Evolutionary conservation across 768 basidiomycete species (phyloP), one percentile per base, ranked within the genome.

Genomic region (Wakefieldia striispora): DNA sequence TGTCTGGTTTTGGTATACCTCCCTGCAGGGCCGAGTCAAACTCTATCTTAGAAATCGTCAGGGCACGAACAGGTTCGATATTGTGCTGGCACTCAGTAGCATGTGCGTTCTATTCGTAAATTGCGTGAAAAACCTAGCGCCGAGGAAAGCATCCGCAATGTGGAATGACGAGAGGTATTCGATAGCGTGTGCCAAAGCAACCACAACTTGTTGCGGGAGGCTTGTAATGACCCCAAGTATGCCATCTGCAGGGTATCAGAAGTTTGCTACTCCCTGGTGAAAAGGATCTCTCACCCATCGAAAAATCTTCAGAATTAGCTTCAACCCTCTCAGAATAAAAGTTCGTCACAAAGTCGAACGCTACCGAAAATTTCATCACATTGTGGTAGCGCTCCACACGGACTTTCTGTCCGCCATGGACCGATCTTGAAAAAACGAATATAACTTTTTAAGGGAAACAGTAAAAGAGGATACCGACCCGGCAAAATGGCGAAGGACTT

Each of bases 1-100:
- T 1, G 91, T 92, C 61, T 89, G 86, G 58, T 97, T 98, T 29
- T 83, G 80, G 65, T 91, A 95, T n/a, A 99, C 83, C 67, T 98
- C 95, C 38, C 83, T 83, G 52, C 36, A 23, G 34, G 26, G 21
- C 14, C 10, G n/a, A 8, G 43, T 54, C 39, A 52, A 40, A 19
- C 16, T 40, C 24, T 20, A 40, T 12, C 27, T 20, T 23, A 47
- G 7, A 20, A n/a, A 24, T 53, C 23, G 34, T 20, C 6, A 19
- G 43, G 33, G 31, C 17, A 65, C 78, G 14, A 51, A 81, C 70
- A 95, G 68, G 63, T 97, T 97, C 12, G 78, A 77, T 11, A 98
- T 69, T 0, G 95, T 95, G 63, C 92, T 97, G 21, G 84, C 86
- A 41, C 86, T 88, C 40, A 99, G 75, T 19, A 92, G 74, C 95